Evolutionary conservation across 805 yeast species (phyloP), one percentile per base, ranked within the genome.

Genomic region (Priceomyces medius): DNA sequence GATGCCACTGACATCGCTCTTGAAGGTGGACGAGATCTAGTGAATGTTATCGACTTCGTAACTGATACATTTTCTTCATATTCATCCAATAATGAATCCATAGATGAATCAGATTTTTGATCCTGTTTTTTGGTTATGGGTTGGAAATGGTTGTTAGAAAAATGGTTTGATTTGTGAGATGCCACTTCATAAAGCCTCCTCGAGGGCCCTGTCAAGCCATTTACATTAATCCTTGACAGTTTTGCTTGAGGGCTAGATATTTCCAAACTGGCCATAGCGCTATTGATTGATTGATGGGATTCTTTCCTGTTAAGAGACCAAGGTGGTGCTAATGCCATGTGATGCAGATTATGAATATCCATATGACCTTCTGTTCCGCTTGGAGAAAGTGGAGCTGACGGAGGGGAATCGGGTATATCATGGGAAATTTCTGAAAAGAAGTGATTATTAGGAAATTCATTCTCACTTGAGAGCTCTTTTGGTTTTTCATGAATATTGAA

Each of bases 11-110:
- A 59, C 4, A 48, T 54, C 13, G 53, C 56, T 18, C 66, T 47
- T 9, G 71, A 61, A 13, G 54, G 56, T 1, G 59, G 61, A 18
- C 59, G 43, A 5, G 69, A 61, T 12, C 44, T 40, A 14, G 55
- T 39, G 34, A 48, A 54, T 9, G 54, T 50, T 18, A 54, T 48
- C 1, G 65, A 55, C 36, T 46, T 52, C 1, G 64, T 58, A 31
- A 48, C 52, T 7, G 64, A 61, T 18, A 68, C 58, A 19, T 67
- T 71, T 26, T 71, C 77, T 47, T 73, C 68, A 57, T 73, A 59
- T 56, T 73, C 66, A 50, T 72, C 73, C 23, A 68, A 50, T 16
- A 71, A 53, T 12, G 73, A 63, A 53, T 72, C 73, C 68, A 68
- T 60, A 14, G 63, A 57, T 1, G 64, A 57, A 27, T 56, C 61